Percentiles rank a stretch among this genome's conserved stretches.
Evolutionary conservation across 192 early-diverging fungal species (phyloP).

Genomic region (Coemansia sp.): DNA sequence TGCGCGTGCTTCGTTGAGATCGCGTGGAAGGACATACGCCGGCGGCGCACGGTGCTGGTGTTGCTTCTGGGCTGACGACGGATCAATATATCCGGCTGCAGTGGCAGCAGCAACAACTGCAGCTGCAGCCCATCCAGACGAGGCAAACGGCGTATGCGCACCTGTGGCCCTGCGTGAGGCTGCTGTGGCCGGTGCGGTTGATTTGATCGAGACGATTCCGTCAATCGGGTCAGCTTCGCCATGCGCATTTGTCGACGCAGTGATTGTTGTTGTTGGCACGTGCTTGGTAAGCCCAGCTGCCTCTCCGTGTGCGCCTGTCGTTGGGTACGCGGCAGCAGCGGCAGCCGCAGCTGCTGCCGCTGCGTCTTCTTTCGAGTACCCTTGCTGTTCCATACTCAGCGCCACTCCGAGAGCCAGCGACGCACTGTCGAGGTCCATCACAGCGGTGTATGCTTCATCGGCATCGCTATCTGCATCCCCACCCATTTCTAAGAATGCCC

Average conservation of each 20-base stretch:
- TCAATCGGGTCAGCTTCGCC: slow-evolving; percentile 57
- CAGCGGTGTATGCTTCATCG: slow-evolving; percentile 19
- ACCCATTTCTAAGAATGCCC: slow-evolving; percentile 39
- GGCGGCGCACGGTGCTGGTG: background rate
- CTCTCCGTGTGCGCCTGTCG: background rate
- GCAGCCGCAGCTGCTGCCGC: slow-evolving; percentile 37
- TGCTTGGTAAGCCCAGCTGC: slow-evolving; percentile 16
- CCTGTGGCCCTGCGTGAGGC: slow-evolving; percentile 41
- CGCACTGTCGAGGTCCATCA: slow-evolving; percentile 47
- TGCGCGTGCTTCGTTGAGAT: slow-evolving; percentile 23
- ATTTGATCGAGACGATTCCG: slow-evolving; percentile 55
- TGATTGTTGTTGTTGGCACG: slow-evolving; percentile 38
- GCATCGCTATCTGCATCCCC: slow-evolving; percentile 12
- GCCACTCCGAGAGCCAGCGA: slow-evolving; percentile 55
- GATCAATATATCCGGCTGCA: slow-evolving; percentile 37
- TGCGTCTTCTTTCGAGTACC: slow-evolving; percentile 54
- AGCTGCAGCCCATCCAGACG: slow-evolving; percentile 35
- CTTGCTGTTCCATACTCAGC: slow-evolving; percentile 58
- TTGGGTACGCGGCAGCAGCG: slow-evolving; percentile 41
- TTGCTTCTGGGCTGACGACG: slow-evolving; percentile 5
- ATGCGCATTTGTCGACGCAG: slow-evolving; percentile 53
- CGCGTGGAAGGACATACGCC: slow-evolving; percentile 41
- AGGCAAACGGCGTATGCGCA: slow-evolving; percentile 38
- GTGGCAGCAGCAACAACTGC: slow-evolving; percentile 38
- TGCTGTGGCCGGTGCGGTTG: slow-evolving; percentile 10